A percentile compares a stretch with the other conserved stretches of the same genome.
These are phyloP conservation scores for Tricholoma sp. DNA, from an alignment of 768 basidiomycete genomes.

Conservation along the genomic window DNA sequence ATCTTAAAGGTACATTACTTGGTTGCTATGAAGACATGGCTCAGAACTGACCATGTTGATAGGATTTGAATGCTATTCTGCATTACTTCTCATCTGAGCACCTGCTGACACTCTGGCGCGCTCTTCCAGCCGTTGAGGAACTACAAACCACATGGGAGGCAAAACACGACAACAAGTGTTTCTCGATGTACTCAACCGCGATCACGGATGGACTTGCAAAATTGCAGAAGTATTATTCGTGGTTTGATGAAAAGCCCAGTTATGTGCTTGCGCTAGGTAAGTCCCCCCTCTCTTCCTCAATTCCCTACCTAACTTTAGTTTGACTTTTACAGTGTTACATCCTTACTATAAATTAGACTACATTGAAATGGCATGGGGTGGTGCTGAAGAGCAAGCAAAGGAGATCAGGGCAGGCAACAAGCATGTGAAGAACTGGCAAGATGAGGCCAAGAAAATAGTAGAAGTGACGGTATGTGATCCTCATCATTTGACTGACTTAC, in stretches of 20 bases:
- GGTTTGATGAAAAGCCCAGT: slow-evolving; percentile 14
- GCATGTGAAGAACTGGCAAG: slow-evolving; percentile 14
- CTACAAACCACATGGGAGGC: slow-evolving; percentile 24
- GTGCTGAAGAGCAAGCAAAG: slow-evolving; percentile 17
- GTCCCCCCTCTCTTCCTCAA: background rate
- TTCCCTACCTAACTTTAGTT: slow-evolving; percentile 7
- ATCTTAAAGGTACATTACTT: slow-evolving; percentile 5
- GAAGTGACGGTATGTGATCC: slow-evolving; percentile 5
- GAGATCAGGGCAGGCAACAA: slow-evolving; percentile 12
- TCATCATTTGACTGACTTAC: background rate
- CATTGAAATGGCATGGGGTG: slow-evolving; percentile 21
- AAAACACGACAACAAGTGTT: slow-evolving; percentile 11
- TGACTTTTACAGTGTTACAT: slow-evolving; percentile 16
- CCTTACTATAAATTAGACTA: slow-evolving; percentile 26
- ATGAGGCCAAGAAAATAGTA: slow-evolving; percentile 13
- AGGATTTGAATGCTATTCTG: slow-evolving; percentile 17
- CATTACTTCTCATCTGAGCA: slow-evolving; percentile 21
- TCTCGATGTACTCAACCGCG: slow-evolving; percentile 11
- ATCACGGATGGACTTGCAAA: slow-evolving; percentile 19
- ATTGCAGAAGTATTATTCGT: slow-evolving; percentile 18
- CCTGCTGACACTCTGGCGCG: slow-evolving; percentile 20
- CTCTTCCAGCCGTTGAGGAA: slow-evolving; percentile 22
- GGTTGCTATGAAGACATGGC: no score
- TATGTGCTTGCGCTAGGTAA: slow-evolving; percentile 23
- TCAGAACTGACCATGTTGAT: background rate